phyloP scores from a whole-genome alignment of 352 stramenopile genomes.

The Pythium monospermum region DNA sequence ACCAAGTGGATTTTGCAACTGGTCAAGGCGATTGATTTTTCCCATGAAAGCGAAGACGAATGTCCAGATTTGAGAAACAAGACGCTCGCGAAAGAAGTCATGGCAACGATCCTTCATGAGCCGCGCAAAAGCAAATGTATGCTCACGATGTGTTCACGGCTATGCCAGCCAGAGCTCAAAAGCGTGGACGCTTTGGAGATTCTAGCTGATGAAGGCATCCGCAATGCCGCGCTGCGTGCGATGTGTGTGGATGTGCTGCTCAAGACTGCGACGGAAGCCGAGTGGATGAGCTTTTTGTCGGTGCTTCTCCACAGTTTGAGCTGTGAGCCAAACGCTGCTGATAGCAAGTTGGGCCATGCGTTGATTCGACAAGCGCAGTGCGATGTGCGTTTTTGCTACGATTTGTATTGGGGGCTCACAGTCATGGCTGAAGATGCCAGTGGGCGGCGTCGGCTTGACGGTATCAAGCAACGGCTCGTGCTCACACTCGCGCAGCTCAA shows the following conservation, averaged over 20 bases:
- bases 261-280: conserved; percentile 62
- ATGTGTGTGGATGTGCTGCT: conserved; percentile 63
- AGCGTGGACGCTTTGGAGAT: conserved; percentile 80
- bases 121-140: conserved; percentile 77
- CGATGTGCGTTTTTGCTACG: conserved; percentile 79
- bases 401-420: conserved; percentile 81
- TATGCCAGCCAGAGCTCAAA: conserved; percentile 67
- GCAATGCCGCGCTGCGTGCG: conserved; percentile 44
- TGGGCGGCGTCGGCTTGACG: conserved; percentile 76
- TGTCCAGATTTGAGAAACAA: conserved; percentile 18
- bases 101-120: conserved; percentile 56
- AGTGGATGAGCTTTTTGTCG: conserved; percentile 76
- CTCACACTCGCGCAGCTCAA: conserved; percentile 67
- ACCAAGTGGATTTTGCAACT: conserved; percentile 85
- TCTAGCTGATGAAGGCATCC: conserved; percentile 61
- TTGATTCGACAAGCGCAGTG: conserved; percentile 70
- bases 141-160: conserved; percentile 81
- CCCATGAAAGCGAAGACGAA: conserved; percentile 44
- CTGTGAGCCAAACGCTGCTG: conserved; percentile 52
- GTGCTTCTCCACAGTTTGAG: conserved; percentile 73
- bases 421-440: conserved; percentile 76
- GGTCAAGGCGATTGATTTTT: conserved; percentile 78
- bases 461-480: conserved; percentile 72
- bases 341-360: conserved; percentile 61
- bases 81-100: conserved; percentile 49